Percentiles rank a stretch among this genome's conserved stretches.
Evolutionary conservation across 2,329 filamentous ascomycete genomes (phyloP).

Genomic region (Epichloe uncinata): DNA sequence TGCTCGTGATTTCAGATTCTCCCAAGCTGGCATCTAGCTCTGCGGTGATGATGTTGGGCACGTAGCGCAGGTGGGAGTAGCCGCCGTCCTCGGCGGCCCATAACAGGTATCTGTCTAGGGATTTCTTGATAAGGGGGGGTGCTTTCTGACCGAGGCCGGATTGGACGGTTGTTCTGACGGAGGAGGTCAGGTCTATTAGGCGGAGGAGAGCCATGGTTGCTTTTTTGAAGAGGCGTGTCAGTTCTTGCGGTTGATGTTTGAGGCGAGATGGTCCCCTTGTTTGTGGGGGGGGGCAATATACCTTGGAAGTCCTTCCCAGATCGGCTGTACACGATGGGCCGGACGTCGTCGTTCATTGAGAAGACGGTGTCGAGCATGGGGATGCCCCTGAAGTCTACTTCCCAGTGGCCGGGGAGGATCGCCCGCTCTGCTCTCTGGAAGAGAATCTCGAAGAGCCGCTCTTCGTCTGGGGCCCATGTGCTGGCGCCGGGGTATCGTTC

Average conservation of each 20-base stretch:
- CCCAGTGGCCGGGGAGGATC: constrained; percentile 27
- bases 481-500: constrained; percentile 27
- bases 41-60: constrained; percentile 27
- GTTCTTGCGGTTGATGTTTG: not conserved
- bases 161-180: constrained; percentile 22
- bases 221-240: constrained; percentile 8
- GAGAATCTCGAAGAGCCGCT: constrained; percentile 28
- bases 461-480: constrained; percentile 39
- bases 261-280: not conserved
- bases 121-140: constrained; percentile 21
- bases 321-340: constrained; percentile 26
- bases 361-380: constrained; percentile 26
- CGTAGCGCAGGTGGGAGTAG: constrained; percentile 19
- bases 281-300: constrained; percentile 7
- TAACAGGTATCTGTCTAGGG: constrained; percentile 21
- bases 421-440: constrained; percentile 27
- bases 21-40: constrained; percentile 19
- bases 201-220: constrained; percentile 26
- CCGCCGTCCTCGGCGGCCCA: constrained; percentile 30
- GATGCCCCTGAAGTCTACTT: constrained; percentile 26
- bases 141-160: constrained; percentile 20
- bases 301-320: constrained; percentile 24
- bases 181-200: constrained; percentile 26
- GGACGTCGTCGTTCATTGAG: constrained; percentile 15
- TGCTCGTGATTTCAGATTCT: constrained; percentile 19